Percentiles rank a stretch among this genome's conserved stretches.
These are phyloP conservation scores for Penicillium canescens DNA, from an alignment of 495 filamentous ascomycete species.

Conservation along the genomic window DNA sequence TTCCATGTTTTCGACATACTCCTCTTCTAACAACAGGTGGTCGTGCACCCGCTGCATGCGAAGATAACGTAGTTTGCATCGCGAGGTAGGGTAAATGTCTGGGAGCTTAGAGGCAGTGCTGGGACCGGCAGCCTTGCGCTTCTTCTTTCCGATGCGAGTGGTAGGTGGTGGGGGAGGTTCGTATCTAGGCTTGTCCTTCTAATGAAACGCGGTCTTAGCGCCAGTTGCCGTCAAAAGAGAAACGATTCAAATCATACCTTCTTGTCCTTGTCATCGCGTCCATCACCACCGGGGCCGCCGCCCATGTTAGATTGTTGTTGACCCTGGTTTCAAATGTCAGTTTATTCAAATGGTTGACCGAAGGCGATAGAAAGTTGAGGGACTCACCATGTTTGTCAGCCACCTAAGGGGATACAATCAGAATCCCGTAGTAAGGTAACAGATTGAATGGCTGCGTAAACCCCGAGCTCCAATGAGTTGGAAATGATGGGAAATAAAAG, in stretches of 20 bases:
- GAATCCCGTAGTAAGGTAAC: constrained; percentile 1
- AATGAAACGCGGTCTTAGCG: constrained; percentile 21
- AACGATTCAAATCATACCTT: constrained; percentile 62
- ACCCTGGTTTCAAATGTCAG: constrained; percentile 40
- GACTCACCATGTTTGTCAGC: constrained; percentile 40
- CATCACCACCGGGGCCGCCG: constrained; percentile 67
- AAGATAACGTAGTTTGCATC: constrained; percentile 95
- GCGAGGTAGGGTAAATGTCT: constrained; percentile 87
- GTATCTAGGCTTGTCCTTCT: constrained; percentile 99
- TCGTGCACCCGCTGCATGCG: constrained; percentile 99
- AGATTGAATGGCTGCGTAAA: neutral
- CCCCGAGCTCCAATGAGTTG: neutral
- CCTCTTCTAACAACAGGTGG: constrained; percentile 93
- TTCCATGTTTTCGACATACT: constrained; percentile 99
- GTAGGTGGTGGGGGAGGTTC: constrained; percentile 96
- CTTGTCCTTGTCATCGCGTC: constrained; percentile 87
- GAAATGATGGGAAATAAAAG: constrained; percentile 6
- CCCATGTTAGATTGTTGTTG: constrained; percentile 89
- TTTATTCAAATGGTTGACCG: constrained; percentile 10
- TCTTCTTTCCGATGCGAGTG: constrained; percentile 96
- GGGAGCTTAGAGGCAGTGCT: constrained; percentile 94
- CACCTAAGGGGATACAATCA: constrained; percentile 19
- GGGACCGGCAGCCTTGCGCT: constrained; percentile 88
- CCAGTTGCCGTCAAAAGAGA: neutral
- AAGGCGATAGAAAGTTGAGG: constrained; percentile 7